phyloP scores from a whole-genome alignment of 2,329 filamentous ascomycete genomes.

The Sporothrix mexicana region DNA sequence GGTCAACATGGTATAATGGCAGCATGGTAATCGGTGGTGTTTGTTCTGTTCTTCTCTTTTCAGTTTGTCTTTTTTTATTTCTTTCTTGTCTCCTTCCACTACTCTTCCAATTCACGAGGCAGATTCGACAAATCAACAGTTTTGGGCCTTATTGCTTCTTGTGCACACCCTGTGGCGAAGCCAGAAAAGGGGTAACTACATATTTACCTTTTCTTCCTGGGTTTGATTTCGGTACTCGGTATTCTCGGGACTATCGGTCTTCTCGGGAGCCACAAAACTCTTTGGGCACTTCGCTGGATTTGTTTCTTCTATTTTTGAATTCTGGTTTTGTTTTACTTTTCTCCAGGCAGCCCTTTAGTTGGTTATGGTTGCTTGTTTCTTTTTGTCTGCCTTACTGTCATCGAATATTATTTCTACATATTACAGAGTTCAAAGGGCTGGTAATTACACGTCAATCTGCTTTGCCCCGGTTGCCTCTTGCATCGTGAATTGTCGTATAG shows the following conservation, averaged over 20 bases:
- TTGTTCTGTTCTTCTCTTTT: background rate
- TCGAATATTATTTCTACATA: no score
- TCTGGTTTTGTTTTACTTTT: background rate
- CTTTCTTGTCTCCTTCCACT: background rate
- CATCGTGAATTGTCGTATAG: background rate
- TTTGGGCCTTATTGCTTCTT: background rate
- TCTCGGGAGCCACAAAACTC: background rate
- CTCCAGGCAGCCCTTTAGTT: background rate
- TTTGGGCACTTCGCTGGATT: background rate
- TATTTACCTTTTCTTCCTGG: background rate
- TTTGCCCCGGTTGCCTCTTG: slow-evolving; percentile 1
- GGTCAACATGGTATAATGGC: background rate
- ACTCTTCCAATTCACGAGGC: background rate
- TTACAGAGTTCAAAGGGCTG: no score
- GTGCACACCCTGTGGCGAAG: background rate
- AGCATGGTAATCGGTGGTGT: background rate
- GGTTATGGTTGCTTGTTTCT: background rate
- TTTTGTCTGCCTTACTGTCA: background rate
- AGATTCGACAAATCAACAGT: background rate
- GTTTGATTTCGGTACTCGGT: background rate
- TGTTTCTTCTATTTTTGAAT: background rate
- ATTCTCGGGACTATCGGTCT: background rate
- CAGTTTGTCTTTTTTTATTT: background rate
- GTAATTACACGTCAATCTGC: no score
- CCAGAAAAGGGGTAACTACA: background rate